A percentile compares a stretch with the other conserved stretches of the same genome.
These are phyloP conservation scores for Fraxinus latifolia DNA, from an alignment of 305 asterid genomes.

Conservation along the genomic window DNA sequence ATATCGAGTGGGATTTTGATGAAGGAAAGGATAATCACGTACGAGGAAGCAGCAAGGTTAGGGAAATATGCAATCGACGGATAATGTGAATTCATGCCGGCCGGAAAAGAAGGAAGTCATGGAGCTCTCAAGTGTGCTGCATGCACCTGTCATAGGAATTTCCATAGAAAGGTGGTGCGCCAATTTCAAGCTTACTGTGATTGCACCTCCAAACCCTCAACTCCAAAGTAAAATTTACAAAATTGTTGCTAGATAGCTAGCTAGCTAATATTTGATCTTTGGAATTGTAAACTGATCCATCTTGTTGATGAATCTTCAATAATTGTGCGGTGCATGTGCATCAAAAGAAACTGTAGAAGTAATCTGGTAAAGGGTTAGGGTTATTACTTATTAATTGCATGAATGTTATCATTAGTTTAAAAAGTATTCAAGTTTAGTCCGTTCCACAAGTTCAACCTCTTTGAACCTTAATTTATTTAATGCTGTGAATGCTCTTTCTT, in stretches of 20 bases:
- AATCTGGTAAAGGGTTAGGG: background rate
- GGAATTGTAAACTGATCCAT: background rate
- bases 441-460: no score
- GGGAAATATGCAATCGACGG: conserved; percentile 62
- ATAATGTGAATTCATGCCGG: conserved; percentile 60
- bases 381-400: background rate
- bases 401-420: background rate
- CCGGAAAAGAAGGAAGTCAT: conserved; percentile 45
- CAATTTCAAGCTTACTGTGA: background rate
- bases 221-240: background rate
- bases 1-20: conserved; percentile 3
- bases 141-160: conserved; percentile 56
- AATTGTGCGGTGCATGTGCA: background rate
- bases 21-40: conserved; percentile 27
- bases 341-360: background rate
- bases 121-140: conserved; percentile 53
- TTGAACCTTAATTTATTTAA: no score
- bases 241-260: background rate
- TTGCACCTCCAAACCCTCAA: conserved; percentile 13
- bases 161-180: conserved; percentile 53
- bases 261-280: background rate
- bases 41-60: conserved; percentile 57
- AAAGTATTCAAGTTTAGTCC: no score
- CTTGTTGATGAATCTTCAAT: background rate
- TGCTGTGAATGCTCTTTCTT: no score